These are phyloP conservation scores for Tuber aestivum DNA, from an alignment of 495 filamentous ascomycete genomes.

Conservation along the genomic window DNA sequence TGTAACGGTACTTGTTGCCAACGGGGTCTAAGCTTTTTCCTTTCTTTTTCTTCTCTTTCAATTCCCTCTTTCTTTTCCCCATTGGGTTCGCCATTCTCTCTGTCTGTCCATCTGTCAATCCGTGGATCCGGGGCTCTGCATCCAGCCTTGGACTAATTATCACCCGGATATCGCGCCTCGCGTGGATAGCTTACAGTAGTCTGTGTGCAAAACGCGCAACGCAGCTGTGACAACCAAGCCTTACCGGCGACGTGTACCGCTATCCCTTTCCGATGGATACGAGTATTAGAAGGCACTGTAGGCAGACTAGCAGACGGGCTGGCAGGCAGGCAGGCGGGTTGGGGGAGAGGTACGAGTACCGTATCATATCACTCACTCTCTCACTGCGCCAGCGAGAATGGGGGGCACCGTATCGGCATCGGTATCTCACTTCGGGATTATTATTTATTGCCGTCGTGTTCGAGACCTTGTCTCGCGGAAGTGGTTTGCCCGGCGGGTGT, in stretches of 20 bases:
- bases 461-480: not conserved
- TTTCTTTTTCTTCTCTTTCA: not conserved
- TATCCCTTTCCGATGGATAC: slow-evolving; percentile 3
- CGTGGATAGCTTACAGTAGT: not conserved
- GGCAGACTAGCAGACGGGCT: too few relatives aligned
- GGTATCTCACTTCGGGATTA: not conserved
- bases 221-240: not conserved
- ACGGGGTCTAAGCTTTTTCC: not conserved
- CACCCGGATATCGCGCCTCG: not conserved
- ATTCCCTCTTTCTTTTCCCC: too few relatives aligned
- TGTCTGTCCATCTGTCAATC: not conserved
- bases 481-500: not conserved
- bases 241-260: not conserved
- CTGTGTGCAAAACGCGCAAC: not conserved
- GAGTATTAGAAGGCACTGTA: not conserved
- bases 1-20: too few relatives aligned
- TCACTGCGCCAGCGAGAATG: not conserved
- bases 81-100: not conserved
- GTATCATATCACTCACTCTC: too few relatives aligned
- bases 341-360: too few relatives aligned
- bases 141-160: not conserved
- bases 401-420: not conserved
- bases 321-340: not conserved
- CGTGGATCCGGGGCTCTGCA: not conserved
- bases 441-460: not conserved